Evolutionary conservation across 495 filamentous ascomycete genomes (phyloP).

Genomic region (Penicillium antarcticum): DNA sequence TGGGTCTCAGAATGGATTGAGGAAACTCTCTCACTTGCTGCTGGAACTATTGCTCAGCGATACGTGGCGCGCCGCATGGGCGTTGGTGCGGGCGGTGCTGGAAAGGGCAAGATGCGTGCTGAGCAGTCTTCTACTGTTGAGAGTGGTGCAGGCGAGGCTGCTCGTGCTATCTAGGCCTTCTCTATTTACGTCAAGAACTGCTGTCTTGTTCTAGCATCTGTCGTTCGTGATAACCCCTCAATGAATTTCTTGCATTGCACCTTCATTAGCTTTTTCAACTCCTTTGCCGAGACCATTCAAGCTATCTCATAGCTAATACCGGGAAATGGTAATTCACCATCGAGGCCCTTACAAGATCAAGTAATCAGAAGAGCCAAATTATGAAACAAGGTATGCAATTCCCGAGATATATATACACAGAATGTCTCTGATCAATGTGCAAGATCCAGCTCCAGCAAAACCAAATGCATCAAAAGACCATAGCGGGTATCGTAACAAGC

Average conservation of each 20-base stretch:
- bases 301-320: background rate
- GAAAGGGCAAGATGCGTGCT: slow-evolving; percentile 73
- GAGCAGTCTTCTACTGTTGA: slow-evolving; percentile 66
- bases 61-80: slow-evolving; percentile 96
- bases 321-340: slow-evolving; percentile 6
- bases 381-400: background rate
- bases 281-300: background rate
- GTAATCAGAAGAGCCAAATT: background rate
- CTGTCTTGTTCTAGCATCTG: slow-evolving; percentile 1
- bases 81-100: slow-evolving; percentile 73
- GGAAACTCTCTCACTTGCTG: slow-evolving; percentile 73
- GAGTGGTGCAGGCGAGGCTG: slow-evolving; percentile 78
- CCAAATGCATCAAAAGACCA: slow-evolving; percentile 10
- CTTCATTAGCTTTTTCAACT: background rate
- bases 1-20: slow-evolving; percentile 98
- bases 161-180: slow-evolving; percentile 56
- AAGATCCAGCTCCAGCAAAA: slow-evolving; percentile 1
- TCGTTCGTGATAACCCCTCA: slow-evolving; percentile 17
- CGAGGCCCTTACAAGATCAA: background rate
- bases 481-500: slow-evolving; percentile 3
- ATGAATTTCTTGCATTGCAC: background rate
- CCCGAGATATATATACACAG: slow-evolving; percentile 2
- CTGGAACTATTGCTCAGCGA: slow-evolving; percentile 88
- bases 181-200: slow-evolving; percentile 6
- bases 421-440: background rate